These are phyloP conservation scores for Rhizopogon rudus DNA, from an alignment of 768 basidiomycete genomes.

Conservation along the genomic window DNA sequence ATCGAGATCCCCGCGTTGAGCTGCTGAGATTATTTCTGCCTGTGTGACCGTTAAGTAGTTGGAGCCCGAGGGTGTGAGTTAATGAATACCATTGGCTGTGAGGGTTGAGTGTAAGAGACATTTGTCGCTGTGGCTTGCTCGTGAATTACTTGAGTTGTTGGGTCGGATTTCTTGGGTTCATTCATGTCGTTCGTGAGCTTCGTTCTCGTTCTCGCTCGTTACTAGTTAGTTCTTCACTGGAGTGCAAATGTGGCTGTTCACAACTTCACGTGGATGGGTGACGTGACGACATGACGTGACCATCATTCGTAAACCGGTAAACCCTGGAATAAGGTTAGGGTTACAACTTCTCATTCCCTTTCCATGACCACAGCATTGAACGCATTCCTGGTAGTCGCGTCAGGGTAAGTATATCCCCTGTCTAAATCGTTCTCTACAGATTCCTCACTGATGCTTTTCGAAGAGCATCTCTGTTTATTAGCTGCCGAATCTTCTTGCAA, in stretches of 20 bases:
- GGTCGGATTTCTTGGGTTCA: slow-evolving; percentile 23
- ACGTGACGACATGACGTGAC: slow-evolving; percentile 8
- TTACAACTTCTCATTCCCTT: slow-evolving; percentile 6
- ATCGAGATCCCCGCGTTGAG: slow-evolving; percentile 80
- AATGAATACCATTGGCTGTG: slow-evolving; percentile 17
- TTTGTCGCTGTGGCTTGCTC: slow-evolving; percentile 25
- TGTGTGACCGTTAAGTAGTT: slow-evolving; percentile 18
- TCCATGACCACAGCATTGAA: slow-evolving; percentile 9
- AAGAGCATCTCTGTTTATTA: slow-evolving; percentile 48
- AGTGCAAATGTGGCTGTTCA: slow-evolving; percentile 3
- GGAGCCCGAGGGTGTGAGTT: neutral
- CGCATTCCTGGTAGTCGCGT: slow-evolving; percentile 6
- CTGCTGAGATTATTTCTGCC: slow-evolving; percentile 74
- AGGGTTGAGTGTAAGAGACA: slow-evolving; percentile 17
- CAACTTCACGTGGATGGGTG: neutral
- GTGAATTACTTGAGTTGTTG: slow-evolving; percentile 21
- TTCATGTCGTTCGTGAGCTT: slow-evolving; percentile 22
- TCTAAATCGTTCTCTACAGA: neutral
- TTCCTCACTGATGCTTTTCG: neutral
- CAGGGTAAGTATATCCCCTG: slow-evolving; percentile 12
- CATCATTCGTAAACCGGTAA: slow-evolving; percentile 5
- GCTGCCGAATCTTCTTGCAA: slow-evolving; percentile 56
- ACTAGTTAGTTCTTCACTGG: too few species aligned
- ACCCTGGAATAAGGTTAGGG: slow-evolving; percentile 29
- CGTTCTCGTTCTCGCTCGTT: slow-evolving; percentile 11